Evolutionary conservation across 108 stramenopile genomes (phyloP), one percentile per base, ranked within the genome.

Genomic region (Pseudonitzschia multiseries): DNA sequence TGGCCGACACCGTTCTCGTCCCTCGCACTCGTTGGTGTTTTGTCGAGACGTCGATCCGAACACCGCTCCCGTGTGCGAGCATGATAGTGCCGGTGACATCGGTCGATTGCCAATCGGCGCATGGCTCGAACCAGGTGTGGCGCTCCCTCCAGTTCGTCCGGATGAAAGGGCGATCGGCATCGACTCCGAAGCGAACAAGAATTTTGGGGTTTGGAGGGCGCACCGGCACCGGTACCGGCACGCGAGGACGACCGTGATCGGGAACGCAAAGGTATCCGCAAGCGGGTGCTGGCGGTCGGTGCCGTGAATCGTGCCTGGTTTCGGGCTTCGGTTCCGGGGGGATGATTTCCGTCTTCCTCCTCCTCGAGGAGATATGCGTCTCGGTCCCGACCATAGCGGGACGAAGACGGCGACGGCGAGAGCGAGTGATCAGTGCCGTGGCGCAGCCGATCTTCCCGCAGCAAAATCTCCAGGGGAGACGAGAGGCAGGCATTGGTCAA

Each of bases 391-490:
- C 36, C 6, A 36, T 6, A 2, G 6, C 6, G 36, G 4, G 36
- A 36, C 36, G 36, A 36, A n/a, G n/a, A n/a, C n/a, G n/a, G n/a
- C n/a, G n/a, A n/a, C n/a, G n/a, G 4, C 36, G 4, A 36, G 6
- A 36, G 36, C 6, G 36, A 26, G 52, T 56, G 5, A 2, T 24
- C 21, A 2, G 54, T 40, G 27, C 4, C 42, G 40, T 20, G 13
- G 29, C 56, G 56, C 10, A 44, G 32, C 8, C n/a, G 56, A 40
- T 57, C 31, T 26, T 50, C 57, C 26, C 72, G 44, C 18, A 64
- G 28, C 59, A 57, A 33, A 44, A 63, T 53, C 59, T 62, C 59
- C 20, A 57, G 50, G 27, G 50, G 48, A 13, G 44, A 60, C 26
- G 48, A 50, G 33, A 42, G 41, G 10, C 17, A 56, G 20, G 54